Evolutionary conservation across 352 stramenopile species (phyloP).

Genomic region (Globisporangium spiculum): DNA sequence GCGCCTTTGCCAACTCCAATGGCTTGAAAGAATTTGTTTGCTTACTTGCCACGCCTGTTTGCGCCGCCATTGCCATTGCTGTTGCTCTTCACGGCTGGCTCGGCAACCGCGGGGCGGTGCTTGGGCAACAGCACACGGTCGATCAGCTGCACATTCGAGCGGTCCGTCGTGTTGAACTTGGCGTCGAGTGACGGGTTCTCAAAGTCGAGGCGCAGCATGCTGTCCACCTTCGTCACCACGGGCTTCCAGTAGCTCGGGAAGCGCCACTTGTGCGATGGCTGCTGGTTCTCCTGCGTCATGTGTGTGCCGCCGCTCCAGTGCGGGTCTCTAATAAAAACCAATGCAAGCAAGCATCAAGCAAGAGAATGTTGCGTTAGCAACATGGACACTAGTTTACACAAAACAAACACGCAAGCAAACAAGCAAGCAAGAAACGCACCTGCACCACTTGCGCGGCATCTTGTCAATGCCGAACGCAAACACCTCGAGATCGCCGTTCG

Average conservation of each 20-base stretch:
- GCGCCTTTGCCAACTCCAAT: background rate
- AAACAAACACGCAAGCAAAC: background rate
- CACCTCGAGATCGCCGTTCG: slow-evolving; percentile 72
- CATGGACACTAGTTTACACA: background rate
- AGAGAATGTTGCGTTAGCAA: background rate
- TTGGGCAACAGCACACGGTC: slow-evolving; percentile 66
- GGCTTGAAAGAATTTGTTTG: background rate
- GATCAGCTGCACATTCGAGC: slow-evolving; percentile 80
- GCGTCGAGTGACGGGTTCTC: slow-evolving; percentile 73
- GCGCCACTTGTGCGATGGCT: slow-evolving; percentile 70
- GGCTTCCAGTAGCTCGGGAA: slow-evolving; percentile 82
- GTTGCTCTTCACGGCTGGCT: background rate
- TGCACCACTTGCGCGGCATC: slow-evolving; percentile 83
- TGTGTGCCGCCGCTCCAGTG: slow-evolving; percentile 70
- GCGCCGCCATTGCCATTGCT: background rate
- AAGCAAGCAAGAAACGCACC: slow-evolving; percentile 32
- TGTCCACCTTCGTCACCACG: slow-evolving; percentile 77
- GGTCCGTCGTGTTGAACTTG: slow-evolving; percentile 74
- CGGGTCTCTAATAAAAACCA: slow-evolving; percentile 41
- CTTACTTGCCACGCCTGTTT: background rate
- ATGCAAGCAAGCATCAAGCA: background rate
- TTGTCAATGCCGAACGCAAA: slow-evolving; percentile 89
- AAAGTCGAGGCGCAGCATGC: slow-evolving; percentile 82
- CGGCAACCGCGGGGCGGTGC: background rate
- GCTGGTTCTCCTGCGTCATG: slow-evolving; percentile 47